Percentiles rank a stretch among this genome's conserved stretches.
Evolutionary conservation across 2,329 filamentous ascomycete species (phyloP).

Genomic region (Claviceps fusiformis): DNA sequence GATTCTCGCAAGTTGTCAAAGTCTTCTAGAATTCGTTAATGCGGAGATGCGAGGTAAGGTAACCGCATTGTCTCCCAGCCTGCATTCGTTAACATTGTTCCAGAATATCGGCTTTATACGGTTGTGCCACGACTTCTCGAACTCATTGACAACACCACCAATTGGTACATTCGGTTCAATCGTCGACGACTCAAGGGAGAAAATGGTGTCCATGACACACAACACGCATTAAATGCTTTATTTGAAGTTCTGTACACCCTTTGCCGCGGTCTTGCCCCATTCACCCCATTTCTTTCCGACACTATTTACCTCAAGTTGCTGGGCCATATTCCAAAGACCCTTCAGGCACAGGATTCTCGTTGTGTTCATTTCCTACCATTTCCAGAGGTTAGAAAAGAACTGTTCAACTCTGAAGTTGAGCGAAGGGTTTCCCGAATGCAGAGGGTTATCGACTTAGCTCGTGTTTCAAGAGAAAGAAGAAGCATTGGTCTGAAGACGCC

Average conservation of each 20-base stretch:
- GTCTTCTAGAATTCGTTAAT: slow-evolving; percentile 80
- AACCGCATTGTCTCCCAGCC: neutral
- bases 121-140: slow-evolving; percentile 74
- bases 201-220: slow-evolving; percentile 70
- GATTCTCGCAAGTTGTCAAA: slow-evolving; percentile 89
- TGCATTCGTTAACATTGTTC: neutral
- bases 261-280: slow-evolving; percentile 77
- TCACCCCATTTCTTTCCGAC: slow-evolving; percentile 91
- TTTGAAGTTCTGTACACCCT: slow-evolving; percentile 90
- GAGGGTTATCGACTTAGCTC: slow-evolving; percentile 80
- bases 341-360: slow-evolving; percentile 57
- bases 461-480: slow-evolving; percentile 74
- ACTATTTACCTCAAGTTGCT: slow-evolving; percentile 80
- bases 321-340: slow-evolving; percentile 62
- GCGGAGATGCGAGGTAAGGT: slow-evolving; percentile 69
- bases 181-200: slow-evolving; percentile 83
- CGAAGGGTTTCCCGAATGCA: slow-evolving; percentile 85
- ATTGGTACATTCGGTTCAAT: slow-evolving; percentile 98
- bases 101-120: slow-evolving; percentile 69
- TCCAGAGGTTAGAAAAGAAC: slow-evolving; percentile 74
- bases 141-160: slow-evolving; percentile 90
- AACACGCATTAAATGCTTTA: slow-evolving; percentile 82
- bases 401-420: slow-evolving; percentile 79
- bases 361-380: slow-evolving; percentile 89
- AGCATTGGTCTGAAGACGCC: slow-evolving; percentile 82